These are phyloP conservation scores for Colletotrichum cuscutae DNA, from an alignment of 2,329 filamentous ascomycete genomes.

Conservation along the genomic window DNA sequence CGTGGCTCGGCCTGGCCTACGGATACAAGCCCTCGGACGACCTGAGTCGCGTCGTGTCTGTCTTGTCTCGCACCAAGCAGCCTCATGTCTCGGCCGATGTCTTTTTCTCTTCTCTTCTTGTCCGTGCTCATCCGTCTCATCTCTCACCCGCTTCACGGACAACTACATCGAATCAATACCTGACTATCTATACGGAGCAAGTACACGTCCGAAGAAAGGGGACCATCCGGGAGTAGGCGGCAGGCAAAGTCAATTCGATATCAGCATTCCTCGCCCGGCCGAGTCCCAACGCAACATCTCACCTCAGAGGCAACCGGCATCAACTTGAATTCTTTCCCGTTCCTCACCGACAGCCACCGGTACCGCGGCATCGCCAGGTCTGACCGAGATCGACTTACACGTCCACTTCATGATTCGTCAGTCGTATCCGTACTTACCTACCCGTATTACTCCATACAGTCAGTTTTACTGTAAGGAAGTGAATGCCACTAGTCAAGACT, in stretches of 20 bases:
- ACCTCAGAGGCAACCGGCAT: background rate
- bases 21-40: constrained; percentile 5
- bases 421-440: constrained; percentile 9
- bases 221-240: constrained; percentile 4
- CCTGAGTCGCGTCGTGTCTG: constrained; percentile 27
- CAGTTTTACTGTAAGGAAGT: constrained; percentile 18
- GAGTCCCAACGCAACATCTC: background rate
- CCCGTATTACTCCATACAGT: constrained; percentile 24
- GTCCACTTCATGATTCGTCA: constrained; percentile 3
- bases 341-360: constrained; percentile 10
- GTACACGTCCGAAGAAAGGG: background rate
- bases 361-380: background rate
- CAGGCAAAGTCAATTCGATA: background rate
- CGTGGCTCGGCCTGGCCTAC: constrained; percentile 16
- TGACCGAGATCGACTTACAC: constrained; percentile 11
- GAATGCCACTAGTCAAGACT: background rate
- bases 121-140: background rate
- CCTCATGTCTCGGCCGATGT: constrained; percentile 20
- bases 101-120: constrained; percentile 1
- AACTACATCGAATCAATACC: background rate
- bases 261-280: constrained; percentile 7
- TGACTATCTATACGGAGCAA: background rate
- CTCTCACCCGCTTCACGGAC: background rate
- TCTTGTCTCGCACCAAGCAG: constrained; percentile 14
- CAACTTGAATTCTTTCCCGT: background rate